phyloP scores from a whole-genome alignment of 164 flowering plant species.

The Magnolia officinalis region DNA sequence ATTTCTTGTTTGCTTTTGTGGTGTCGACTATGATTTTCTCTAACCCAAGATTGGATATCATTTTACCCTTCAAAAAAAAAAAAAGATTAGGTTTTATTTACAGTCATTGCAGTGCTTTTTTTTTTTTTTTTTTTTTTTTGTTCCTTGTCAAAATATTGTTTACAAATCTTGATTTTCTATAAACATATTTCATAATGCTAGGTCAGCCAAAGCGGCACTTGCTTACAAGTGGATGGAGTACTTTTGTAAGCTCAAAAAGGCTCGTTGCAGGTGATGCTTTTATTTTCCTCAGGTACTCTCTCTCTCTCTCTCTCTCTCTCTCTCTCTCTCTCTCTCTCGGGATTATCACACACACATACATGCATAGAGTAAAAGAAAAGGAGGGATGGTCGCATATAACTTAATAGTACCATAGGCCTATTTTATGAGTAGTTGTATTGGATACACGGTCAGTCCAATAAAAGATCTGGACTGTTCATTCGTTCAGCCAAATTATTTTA shows the following conservation, averaged over 20 bases:
- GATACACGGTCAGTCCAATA: too few relatives aligned
- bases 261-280: conserved; percentile 58
- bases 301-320: conserved; percentile 3
- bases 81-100: background rate
- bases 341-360: background rate
- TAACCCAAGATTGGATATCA: background rate
- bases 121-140: background rate
- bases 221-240: conserved; percentile 69
- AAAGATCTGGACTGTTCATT: too few relatives aligned
- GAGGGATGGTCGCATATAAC: background rate
- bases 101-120: background rate
- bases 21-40: background rate
- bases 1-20: background rate
- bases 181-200: conserved; percentile 10
- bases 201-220: conserved; percentile 70
- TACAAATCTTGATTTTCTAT: background rate
- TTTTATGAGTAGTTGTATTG: too few relatives aligned
- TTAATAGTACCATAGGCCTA: background rate
- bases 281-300: conserved; percentile 37
- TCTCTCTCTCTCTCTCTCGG: background rate
- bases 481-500: too few relatives aligned
- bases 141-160: background rate
- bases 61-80: too few relatives aligned
- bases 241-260: conserved; percentile 51
- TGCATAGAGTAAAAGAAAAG: background rate